Evolutionary conservation across 257 asterid genomes (phyloP), one percentile per base, ranked within the genome.

Genomic region (Penstemon barbatus): DNA sequence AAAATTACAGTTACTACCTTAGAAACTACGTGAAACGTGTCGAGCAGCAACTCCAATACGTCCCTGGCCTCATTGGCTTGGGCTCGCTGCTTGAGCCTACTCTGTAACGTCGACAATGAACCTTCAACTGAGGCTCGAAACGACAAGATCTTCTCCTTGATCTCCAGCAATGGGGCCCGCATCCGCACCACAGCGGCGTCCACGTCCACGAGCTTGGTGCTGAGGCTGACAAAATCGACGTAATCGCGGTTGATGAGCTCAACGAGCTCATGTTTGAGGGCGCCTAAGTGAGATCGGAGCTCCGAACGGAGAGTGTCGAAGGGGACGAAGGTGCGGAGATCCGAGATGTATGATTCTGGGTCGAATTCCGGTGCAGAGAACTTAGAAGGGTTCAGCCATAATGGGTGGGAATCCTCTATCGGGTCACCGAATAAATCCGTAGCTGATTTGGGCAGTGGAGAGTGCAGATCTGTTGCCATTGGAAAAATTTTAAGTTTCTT

Each of bases 291-390:
- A 0, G 96, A 83, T 36, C 83, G 84, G 74, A 94, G 97, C 85
- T 94, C 96, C 12, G 89, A 76, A 4, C 97, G 90, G 46, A 94
- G 85, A 3, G 97, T 94, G 53, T 94, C 96, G 75, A 94, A 82
- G 5, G 99, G 99, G 25, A 94, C 99, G 74, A 94, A 94, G 6
- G 97, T 91, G 49, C 99, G 97, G 74, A 94, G 95, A 78, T 94
- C 99, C 43, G 90, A 70, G 70, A 94, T 89, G 81, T 94, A 94
- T 8, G 87, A 71, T 68, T 88, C 89, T 44, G 99, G 85, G 73
- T 93, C 99, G 85, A 93, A 93, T 63, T 86, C 87, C 45, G 77
- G 77, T 54, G 80, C 86, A 62, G 87, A 80, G 83, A 94, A 94
- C 40, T 86, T 81, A 25, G 87, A 65, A 0, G 96, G 96, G 74